Conservation (phyloP, 352 stramenopile species). For the Phytophthora gonapodyides region DNA sequence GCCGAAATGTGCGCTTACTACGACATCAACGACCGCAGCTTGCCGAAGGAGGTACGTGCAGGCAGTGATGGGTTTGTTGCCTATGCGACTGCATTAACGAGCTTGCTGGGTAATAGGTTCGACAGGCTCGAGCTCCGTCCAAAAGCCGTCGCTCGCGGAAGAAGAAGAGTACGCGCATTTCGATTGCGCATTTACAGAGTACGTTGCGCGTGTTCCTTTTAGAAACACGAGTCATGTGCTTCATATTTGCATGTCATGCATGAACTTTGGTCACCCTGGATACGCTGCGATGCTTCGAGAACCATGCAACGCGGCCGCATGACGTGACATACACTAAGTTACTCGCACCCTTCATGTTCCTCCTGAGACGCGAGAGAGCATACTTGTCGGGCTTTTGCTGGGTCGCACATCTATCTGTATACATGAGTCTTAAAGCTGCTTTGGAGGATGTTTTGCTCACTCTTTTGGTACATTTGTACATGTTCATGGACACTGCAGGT, state of each 20-base stretch:
- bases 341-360: slow-evolving; percentile 29
- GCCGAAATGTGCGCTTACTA: slow-evolving; percentile 73
- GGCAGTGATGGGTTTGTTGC: neutral
- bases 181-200: slow-evolving; percentile 69
- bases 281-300: slow-evolving; percentile 58
- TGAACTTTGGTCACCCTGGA: slow-evolving; percentile 48
- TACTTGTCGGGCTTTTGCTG: slow-evolving; percentile 25
- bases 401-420: slow-evolving; percentile 32
- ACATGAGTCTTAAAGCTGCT: neutral
- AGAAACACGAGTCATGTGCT: slow-evolving; percentile 16
- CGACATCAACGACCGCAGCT: slow-evolving; percentile 63
- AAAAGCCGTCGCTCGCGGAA: slow-evolving; percentile 49
- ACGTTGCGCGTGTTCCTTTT: slow-evolving; percentile 35
- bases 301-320: slow-evolving; percentile 46
- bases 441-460: slow-evolving; percentile 6
- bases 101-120: slow-evolving; percentile 22
- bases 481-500: slow-evolving; percentile 23
- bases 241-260: slow-evolving; percentile 1
- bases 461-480: slow-evolving; percentile 4
- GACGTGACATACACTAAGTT: slow-evolving; percentile 53
- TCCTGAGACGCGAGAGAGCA: slow-evolving; percentile 35
- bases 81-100: neutral
- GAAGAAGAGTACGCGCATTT: slow-evolving; percentile 69
- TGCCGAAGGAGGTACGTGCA: slow-evolving; percentile 49
- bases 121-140: slow-evolving; percentile 30